Percentiles rank a stretch among this genome's conserved stretches.
Conservation (phyloP, 2,329 filamentous ascomycete genomes). For the Cladosporium cucumerinum region DNA sequence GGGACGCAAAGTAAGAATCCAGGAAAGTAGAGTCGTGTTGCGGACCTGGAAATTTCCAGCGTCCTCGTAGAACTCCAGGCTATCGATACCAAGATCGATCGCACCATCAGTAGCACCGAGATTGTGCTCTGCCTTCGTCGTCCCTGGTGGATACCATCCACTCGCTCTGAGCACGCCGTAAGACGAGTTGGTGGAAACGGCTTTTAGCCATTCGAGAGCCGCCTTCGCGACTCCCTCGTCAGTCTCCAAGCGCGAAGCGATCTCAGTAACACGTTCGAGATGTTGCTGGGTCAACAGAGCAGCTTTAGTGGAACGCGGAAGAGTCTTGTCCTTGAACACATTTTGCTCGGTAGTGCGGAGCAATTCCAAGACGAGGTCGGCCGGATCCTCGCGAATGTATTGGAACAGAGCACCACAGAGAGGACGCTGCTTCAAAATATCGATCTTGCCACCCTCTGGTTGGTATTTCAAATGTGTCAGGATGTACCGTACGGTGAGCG, state of each 20-base stretch:
- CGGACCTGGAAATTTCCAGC: slow-evolving; percentile 63
- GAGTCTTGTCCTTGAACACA: slow-evolving; percentile 69
- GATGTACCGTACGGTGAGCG: slow-evolving; percentile 78
- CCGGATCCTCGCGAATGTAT: slow-evolving; percentile 72
- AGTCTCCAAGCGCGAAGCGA: slow-evolving; percentile 55
- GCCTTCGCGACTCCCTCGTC: slow-evolving; percentile 60
- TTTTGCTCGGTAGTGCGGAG: slow-evolving; percentile 66
- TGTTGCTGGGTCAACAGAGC: slow-evolving; percentile 42
- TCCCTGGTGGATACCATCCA: slow-evolving; percentile 78
- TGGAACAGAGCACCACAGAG: slow-evolving; percentile 70
- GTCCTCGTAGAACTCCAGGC: slow-evolving; percentile 62
- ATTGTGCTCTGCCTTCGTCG: slow-evolving; percentile 33
- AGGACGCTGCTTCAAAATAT: slow-evolving; percentile 73
- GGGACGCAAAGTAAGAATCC: slow-evolving; percentile 74
- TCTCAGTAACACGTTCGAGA: slow-evolving; percentile 41
- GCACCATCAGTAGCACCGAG: slow-evolving; percentile 39
- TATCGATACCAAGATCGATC: slow-evolving; percentile 66
- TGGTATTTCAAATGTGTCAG: slow-evolving; percentile 76
- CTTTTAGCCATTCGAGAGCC: slow-evolving; percentile 71
- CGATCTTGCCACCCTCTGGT: slow-evolving; percentile 71
- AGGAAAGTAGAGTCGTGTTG: slow-evolving; percentile 75
- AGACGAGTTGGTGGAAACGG: slow-evolving; percentile 68
- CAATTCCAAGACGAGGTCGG: slow-evolving; percentile 71
- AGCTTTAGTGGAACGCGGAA: slow-evolving; percentile 68
- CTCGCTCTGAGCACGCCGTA: slow-evolving; percentile 73